These are phyloP conservation scores for Aureobasidium namibiae DNA, from an alignment of 2,329 filamentous ascomycete genomes.

Conservation along the genomic window DNA sequence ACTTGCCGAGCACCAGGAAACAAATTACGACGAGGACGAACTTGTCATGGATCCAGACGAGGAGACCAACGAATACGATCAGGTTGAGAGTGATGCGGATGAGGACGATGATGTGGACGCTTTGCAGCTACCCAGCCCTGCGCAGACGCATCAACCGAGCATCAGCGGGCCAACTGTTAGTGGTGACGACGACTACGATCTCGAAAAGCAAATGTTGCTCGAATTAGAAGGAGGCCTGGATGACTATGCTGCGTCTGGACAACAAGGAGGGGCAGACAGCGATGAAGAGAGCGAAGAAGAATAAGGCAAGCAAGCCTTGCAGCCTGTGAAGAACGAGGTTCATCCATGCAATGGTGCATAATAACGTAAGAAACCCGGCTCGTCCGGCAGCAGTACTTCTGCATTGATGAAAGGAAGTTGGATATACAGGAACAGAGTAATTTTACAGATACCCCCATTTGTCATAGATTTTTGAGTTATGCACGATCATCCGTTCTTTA, in stretches of 20 bases:
- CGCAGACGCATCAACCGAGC: constrained; percentile 21
- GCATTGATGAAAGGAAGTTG: background rate
- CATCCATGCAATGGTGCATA: background rate
- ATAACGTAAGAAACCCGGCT: background rate
- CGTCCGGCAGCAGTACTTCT: background rate
- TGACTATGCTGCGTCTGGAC: constrained; percentile 18
- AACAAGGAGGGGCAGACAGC: constrained; percentile 17
- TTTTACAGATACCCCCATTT: constrained; percentile 10
- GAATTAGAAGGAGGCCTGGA: constrained; percentile 30
- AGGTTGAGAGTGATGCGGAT: constrained; percentile 28
- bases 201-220: constrained; percentile 35
- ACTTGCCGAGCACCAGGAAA: constrained; percentile 8
- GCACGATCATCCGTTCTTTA: background rate
- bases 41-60: constrained; percentile 18
- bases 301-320: background rate
- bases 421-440: constrained; percentile 7
- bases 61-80: constrained; percentile 22
- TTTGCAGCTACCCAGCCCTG: constrained; percentile 22
- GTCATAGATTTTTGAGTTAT: background rate
- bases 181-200: constrained; percentile 32
- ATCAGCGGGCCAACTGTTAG: constrained; percentile 16
- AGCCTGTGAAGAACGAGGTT: background rate
- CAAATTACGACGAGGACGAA: constrained; percentile 21
- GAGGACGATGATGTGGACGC: constrained; percentile 29
- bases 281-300: constrained; percentile 40